Base-by-base conservation (phyloP, 202 grass and related monocot genomes). In the Elaeis oleifera region DNA sequence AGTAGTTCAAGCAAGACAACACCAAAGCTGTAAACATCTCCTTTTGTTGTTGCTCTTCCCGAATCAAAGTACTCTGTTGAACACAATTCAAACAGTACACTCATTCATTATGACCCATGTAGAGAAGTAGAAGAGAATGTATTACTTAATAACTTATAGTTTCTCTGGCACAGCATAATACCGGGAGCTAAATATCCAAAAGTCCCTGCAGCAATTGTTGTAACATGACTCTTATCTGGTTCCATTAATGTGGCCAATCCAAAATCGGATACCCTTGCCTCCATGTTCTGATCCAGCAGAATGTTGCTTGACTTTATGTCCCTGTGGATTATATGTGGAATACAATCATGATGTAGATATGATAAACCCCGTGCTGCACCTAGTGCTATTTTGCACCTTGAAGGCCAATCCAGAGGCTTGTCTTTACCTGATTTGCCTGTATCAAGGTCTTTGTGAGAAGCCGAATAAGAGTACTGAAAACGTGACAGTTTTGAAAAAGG, bases 251-350 rank as follows among this genome's bases (percentile, higher is more conserved):
- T 85, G 24, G 86, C 87, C 4, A 90, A 75, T 64, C 86, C 90
- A 16, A 90, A 90, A 75, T 88, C 84, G 1, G 81, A 85, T 54
- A 96, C 66, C 59, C 87, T 80, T 9, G 87, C 63, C 51, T 96
- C 87, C 81, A 96, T 81, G 76, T 76, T 78, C 18, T 76, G 69
- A 52, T 85, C 85, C 25, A 89, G 77, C n/a, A 89, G 79, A 17
- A 95, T 95, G 73, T 95, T 95, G 53, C 81, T 95, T 49, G 79
- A 73, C 74, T 95, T 95, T 65, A 95, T 85, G 68, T 95, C 89
- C 5, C 85, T 68, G 64, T 95, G 81, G 53, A 89, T 81, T 36
- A 95, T 79, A 53, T 81, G 84, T 0, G 81, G 84, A 7, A 88
- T 69, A 58, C 87, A 90, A 69, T 95, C 86, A 23, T 88, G 84